Base-by-base conservation (phyloP, 306 rosid species). In the Neltuma alba region DNA sequence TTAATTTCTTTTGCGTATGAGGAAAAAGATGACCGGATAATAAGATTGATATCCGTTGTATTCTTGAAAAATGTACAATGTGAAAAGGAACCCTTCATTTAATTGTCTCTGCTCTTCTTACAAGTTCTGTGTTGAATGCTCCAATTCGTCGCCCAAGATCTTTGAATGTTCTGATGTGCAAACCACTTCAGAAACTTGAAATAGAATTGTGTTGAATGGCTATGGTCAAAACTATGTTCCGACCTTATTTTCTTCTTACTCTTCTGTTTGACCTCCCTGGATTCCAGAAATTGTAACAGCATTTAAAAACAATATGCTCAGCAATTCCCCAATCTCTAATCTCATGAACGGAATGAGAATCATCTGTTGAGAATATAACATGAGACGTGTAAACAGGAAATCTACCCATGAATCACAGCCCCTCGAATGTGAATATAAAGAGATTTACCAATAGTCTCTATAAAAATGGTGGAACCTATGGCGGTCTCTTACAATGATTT, bases 381-480 rank as follows among this genome's bases (percentile, higher is more conserved):
- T 18, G 76, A 74, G 15, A 52, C 45, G 33, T 52, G 14, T 50
- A 79, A 76, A 64, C 31, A 68, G 88, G 6, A 36, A 42, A 83
- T 64, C 44, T 13, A 34, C 70, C 70, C 16, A 36, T 0, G 8
- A 36, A 65, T 36, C 30, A 66, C 31, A 9, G 14, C 54, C 23
- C 50, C 72, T 41, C 54, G 42, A 37, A 11, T 36, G 70, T n/a
- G 21, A 23, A 23, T 38, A 68, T 68, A 40, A 13, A 23, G 52
- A 68, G 73, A 40, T 83, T 90, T 86, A 94, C 92, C 92, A 88
- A 81, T 89, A 94, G 80, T 92, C 94, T 77, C 82, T 78, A 87
- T 97, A 94, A 67, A 94, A 94, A 89, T 89, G 92, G 83, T 92
- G 98, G 85, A 94, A 94, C 81, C 82, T 84, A 63, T 87, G 77